Base-by-base conservation (phyloP, 192 early-diverging fungal species). In the Phycomyces blakesleeanus region DNA sequence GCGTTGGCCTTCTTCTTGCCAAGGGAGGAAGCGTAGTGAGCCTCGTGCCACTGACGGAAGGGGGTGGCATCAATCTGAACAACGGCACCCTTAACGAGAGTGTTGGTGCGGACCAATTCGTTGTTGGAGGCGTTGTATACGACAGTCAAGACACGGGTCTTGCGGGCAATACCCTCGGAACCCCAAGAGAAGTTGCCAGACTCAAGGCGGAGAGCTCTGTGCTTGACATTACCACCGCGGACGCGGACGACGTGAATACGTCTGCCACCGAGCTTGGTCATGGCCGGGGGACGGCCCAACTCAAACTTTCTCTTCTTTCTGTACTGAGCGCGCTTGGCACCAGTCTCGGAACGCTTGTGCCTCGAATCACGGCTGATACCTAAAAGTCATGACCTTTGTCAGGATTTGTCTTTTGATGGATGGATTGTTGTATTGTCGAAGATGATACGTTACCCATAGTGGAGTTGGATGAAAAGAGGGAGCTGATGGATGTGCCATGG, bases 271-370 rank as follows among this genome's bases (percentile, higher is more conserved):
- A 98, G 87, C 87, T 92, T 95, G 85, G 97, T 98, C 89, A 90
- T 91, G 75, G 95, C 95, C 66, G 93, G 76, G 87, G 98, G 97
- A 81, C 97, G 93, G 78, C 95, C 97, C 73, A 97, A 86, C 84
- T 98, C 97, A 87, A 98, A 98, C 92, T 98, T 98, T 90, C 97
- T 94, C 93, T 98, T 98, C 94, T 98, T 98, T 87, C 97, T 92
- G 90, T 95, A 96, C 76, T 96, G 93, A 78, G 95, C 93, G 80
- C 97, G 90, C 88, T 95, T 96, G 84, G 96, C 97, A 85, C 97
- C 95, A 42, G 97, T 95, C 82, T 88, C 89, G 67, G 85, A 83
- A 67, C 95, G 93, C 89, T 99, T 99, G 86, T 99, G 97, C 82
- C 97, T 93, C 76, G 91, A 93, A 88, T 98, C 96, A 85, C 97